These are phyloP conservation scores for Colletotrichum melonis DNA, from an alignment of 2,329 filamentous ascomycete species.

Conservation along the genomic window DNA sequence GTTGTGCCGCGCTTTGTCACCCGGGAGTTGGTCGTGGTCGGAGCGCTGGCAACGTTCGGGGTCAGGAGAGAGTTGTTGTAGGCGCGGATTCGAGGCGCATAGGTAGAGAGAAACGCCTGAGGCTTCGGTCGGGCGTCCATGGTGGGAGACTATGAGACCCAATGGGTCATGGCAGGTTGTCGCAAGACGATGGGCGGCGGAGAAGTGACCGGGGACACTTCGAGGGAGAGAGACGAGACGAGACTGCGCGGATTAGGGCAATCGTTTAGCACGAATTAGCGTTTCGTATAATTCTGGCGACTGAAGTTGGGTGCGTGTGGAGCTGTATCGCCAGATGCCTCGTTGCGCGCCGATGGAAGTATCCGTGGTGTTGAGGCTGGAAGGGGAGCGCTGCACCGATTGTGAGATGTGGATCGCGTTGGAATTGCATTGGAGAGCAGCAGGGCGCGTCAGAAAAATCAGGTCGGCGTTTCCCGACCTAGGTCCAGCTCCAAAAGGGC, in stretches of 20 bases:
- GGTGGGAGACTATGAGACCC: conserved; percentile 27
- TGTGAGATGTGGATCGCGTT: conserved; percentile 35
- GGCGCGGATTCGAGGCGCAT: conserved; percentile 88
- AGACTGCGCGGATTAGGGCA: not conserved
- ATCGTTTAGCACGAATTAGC: conserved; percentile 3
- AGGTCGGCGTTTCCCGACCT: conserved; percentile 30
- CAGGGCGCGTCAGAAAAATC: conserved; percentile 36
- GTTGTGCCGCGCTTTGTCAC: conserved; percentile 98
- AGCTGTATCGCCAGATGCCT: not conserved
- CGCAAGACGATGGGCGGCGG: conserved; percentile 19
- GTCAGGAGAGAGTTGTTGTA: conserved; percentile 94
- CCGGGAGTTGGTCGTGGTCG: conserved; percentile 75
- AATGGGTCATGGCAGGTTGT: conserved; percentile 34
- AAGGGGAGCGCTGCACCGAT: conserved; percentile 24
- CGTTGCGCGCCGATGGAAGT: conserved; percentile 14
- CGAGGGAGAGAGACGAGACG: not conserved
- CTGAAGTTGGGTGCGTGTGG: not conserved
- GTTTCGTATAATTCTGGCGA: not conserved
- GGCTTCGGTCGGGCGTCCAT: conserved; percentile 69
- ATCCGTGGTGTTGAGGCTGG: conserved; percentile 1
- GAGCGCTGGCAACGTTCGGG: conserved; percentile 79
- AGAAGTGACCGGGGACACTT: conserved; percentile 10
- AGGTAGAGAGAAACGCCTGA: conserved; percentile 90
- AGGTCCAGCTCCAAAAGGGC: conserved; percentile 5
- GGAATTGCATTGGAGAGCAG: conserved; percentile 30